Evolutionary conservation across 495 filamentous ascomycete species (phyloP).

Genomic region (Tetracladium setigerum): DNA sequence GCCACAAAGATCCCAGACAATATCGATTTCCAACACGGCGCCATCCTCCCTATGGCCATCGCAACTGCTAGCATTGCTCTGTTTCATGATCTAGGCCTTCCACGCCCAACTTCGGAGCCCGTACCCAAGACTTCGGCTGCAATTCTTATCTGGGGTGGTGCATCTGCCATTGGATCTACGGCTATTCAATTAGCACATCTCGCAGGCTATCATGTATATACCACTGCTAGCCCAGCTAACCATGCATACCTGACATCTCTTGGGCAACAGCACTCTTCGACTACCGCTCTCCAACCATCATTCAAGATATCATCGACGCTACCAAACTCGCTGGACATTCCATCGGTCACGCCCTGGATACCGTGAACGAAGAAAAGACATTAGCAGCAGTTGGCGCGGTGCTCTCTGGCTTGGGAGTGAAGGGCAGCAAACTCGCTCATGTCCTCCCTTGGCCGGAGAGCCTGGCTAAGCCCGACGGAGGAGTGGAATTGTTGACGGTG

Average conservation of each 20-base stretch:
- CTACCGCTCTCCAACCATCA: conserved; percentile 10
- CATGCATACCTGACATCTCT: conserved; percentile 41
- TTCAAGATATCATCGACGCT: conserved; percentile 14
- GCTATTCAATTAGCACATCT: conserved; percentile 17
- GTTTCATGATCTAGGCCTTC: conserved; percentile 33
- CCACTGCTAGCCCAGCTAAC: conserved; percentile 47
- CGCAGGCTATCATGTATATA: conserved; percentile 39
- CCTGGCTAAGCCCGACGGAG: conserved; percentile 25
- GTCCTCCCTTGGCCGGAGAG: conserved; percentile 26
- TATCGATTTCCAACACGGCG: conserved; percentile 37
- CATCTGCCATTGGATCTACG: conserved; percentile 16
- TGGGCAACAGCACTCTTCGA: conserved; percentile 38
- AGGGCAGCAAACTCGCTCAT: conserved; percentile 32
- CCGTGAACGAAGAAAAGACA: conserved; percentile 23
- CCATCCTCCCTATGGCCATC: conserved; percentile 45
- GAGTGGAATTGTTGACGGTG: conserved; percentile 34
- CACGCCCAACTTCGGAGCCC: conserved; percentile 18
- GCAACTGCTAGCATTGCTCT: conserved; percentile 46
- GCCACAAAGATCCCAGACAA: conserved; percentile 37
- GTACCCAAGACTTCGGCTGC: conserved; percentile 1
- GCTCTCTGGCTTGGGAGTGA: conserved; percentile 22
- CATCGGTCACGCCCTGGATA: conserved; percentile 35
- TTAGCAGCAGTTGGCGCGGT: conserved; percentile 10
- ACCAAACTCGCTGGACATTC: conserved; percentile 31
- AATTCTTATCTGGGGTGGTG: conserved; percentile 21